These are phyloP conservation scores for Rugonectria rugulosa DNA, from an alignment of 2,329 filamentous ascomycete species.

Conservation along the genomic window DNA sequence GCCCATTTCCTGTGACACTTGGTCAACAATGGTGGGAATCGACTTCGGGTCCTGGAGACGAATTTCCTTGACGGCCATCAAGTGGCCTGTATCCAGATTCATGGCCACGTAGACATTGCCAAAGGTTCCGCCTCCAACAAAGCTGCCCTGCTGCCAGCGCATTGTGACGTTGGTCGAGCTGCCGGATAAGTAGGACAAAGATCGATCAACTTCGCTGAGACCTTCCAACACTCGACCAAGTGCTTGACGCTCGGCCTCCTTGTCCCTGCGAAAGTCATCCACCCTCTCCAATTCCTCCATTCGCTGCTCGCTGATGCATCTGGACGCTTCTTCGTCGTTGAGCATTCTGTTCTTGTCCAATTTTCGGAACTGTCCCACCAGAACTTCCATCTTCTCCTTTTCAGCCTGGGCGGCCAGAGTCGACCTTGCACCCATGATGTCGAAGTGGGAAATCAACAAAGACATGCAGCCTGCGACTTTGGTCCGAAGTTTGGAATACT, in stretches of 20 bases:
- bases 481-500: conserved; percentile 81
- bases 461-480: conserved; percentile 99
- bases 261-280: conserved; percentile 79
- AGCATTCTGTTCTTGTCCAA: conserved; percentile 77
- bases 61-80: conserved; percentile 99
- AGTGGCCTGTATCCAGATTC: conserved; percentile 92
- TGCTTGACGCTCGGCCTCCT: conserved; percentile 84
- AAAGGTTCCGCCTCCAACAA: conserved; percentile 95
- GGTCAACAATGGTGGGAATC: conserved; percentile 90
- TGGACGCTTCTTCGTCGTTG: conserved; percentile 86
- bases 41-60: conserved; percentile 94
- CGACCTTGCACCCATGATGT: conserved; percentile 97
- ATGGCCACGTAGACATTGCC: conserved; percentile 97
- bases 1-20: conserved; percentile 97
- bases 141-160: conserved; percentile 98
- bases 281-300: conserved; percentile 76
- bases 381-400: conserved; percentile 83
- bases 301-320: conserved; percentile 77
- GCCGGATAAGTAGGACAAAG: conserved; percentile 90
- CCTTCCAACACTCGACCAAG: conserved; percentile 92
- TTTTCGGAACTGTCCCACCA: conserved; percentile 77
- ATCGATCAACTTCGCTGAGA: conserved; percentile 94
- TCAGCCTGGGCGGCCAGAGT: conserved; percentile 94
- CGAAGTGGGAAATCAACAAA: conserved; percentile 95
- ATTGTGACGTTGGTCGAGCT: conserved; percentile 94